Percentiles rank a stretch among this genome's conserved stretches.
Evolutionary conservation across 768 basidiomycete species (phyloP).

Genomic region (Podaxis sp.): DNA sequence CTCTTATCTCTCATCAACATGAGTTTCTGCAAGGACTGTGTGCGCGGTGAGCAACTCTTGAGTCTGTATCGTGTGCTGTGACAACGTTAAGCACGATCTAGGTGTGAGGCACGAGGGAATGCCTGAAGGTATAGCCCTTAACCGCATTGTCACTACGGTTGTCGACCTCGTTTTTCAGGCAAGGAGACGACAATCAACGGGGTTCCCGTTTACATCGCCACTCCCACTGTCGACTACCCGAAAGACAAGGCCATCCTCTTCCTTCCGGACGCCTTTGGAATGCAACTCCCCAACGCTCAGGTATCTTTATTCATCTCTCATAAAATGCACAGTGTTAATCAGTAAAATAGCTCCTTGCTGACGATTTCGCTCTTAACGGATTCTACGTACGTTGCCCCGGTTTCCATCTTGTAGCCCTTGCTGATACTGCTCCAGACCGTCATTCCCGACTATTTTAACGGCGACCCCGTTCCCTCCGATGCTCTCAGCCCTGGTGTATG

Average conservation of each 20-base stretch:
- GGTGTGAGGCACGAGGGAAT: slow-evolving; percentile 54
- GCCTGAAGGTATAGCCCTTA: slow-evolving; percentile 34
- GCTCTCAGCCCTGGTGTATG: slow-evolving; percentile 9
- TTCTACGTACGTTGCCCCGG: slow-evolving; percentile 33
- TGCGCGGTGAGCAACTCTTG: slow-evolving; percentile 41
- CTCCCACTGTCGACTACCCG: slow-evolving; percentile 47
- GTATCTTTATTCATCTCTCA: slow-evolving; percentile 27
- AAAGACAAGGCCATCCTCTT: slow-evolving; percentile 58
- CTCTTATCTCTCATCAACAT: slow-evolving; percentile 20
- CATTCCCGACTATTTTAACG: slow-evolving; percentile 15
- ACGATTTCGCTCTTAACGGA: slow-evolving; percentile 46
- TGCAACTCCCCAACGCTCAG: slow-evolving; percentile 43
- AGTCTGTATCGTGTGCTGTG: not conserved
- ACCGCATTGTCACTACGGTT: not conserved
- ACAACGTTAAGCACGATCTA: slow-evolving; percentile 19
- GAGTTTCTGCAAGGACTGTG: slow-evolving; percentile 49
- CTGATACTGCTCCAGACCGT: slow-evolving; percentile 3
- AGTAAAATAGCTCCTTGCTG: slow-evolving; percentile 35
- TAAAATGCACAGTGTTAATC: not conserved
- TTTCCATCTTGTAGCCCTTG: not conserved
- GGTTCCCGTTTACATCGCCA: slow-evolving; percentile 52
- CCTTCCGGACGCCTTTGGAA: slow-evolving; percentile 54
- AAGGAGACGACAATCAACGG: slow-evolving; percentile 47
- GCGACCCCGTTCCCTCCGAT: slow-evolving; percentile 13
- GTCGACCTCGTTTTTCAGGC: slow-evolving; percentile 31